These are phyloP conservation scores for Mycena rebaudengoi DNA, from an alignment of 768 basidiomycete species.

Conservation along the genomic window DNA sequence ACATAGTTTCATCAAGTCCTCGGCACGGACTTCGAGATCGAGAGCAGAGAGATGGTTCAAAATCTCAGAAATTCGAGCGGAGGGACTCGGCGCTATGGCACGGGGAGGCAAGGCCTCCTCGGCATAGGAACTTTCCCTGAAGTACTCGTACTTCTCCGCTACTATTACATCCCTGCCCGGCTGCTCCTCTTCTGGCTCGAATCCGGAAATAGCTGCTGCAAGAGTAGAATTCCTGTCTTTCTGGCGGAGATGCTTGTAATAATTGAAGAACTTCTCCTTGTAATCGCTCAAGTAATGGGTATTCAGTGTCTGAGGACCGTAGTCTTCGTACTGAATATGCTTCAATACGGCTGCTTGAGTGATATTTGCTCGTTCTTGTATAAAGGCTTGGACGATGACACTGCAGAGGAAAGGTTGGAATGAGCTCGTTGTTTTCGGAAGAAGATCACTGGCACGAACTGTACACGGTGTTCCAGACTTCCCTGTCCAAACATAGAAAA, in stretches of 20 bases:
- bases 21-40: constrained; percentile 49
- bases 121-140: too few species aligned
- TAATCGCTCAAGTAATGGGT: constrained; percentile 55
- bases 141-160: too few species aligned
- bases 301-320: constrained; percentile 56
- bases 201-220: constrained; percentile 33
- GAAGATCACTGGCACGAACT: constrained; percentile 38
- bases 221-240: constrained; percentile 37
- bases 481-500: constrained; percentile 65
- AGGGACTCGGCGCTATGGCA: too few species aligned
- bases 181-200: constrained; percentile 1
- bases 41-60: constrained; percentile 46
- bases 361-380: constrained; percentile 50
- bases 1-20: constrained; percentile 59
- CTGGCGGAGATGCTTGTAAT: constrained; percentile 55
- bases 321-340: constrained; percentile 57
- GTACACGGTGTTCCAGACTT: constrained; percentile 56
- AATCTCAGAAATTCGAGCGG: constrained; percentile 44
- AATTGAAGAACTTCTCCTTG: constrained; percentile 54
- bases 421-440: background rate
- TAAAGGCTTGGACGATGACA: constrained; percentile 57
- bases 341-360: constrained; percentile 54
- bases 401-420: constrained; percentile 46
- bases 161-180: background rate
- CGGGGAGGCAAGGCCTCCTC: too few species aligned